Evolutionary conservation across 2,329 filamentous ascomycete genomes (phyloP).

Genomic region (Xylariales sp.): DNA sequence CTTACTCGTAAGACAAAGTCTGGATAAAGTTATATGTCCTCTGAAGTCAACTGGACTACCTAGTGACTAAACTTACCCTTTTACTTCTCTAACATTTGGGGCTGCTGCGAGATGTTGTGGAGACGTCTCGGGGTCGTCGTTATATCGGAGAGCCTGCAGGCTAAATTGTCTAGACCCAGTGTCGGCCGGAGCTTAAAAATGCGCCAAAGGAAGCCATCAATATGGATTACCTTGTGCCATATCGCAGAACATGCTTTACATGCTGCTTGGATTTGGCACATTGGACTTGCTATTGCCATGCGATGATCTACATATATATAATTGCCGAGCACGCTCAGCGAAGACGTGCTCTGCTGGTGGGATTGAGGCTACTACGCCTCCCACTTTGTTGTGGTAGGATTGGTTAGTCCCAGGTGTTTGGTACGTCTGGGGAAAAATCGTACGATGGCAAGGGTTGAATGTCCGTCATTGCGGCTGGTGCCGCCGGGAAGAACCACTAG

Average conservation of each 20-base stretch:
- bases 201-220: neutral
- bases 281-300: neutral
- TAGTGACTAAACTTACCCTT: neutral
- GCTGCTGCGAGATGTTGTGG: too few species aligned
- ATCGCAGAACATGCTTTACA: neutral
- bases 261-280: neutral
- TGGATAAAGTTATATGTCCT: neutral
- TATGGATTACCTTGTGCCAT: constrained; percentile 1
- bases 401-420: constrained; percentile 27
- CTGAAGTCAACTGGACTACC: neutral
- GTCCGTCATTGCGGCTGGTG: constrained; percentile 39
- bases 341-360: neutral
- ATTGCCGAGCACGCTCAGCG: constrained; percentile 21
- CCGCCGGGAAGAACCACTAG: constrained; percentile 30
- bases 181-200: neutral
- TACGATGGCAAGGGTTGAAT: constrained; percentile 39
- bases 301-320: constrained; percentile 22
- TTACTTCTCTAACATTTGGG: too few species aligned
- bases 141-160: neutral
- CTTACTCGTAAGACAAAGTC: neutral
- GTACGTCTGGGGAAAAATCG: constrained; percentile 41
- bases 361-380: constrained; percentile 6
- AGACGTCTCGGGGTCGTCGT: too few species aligned
- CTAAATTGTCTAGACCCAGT: neutral
- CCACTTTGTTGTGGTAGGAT: constrained; percentile 21